Evolutionary conservation across 2,329 filamentous ascomycete species (phyloP), one percentile per base, ranked within the genome.

Genomic region (Penicillium sp.): DNA sequence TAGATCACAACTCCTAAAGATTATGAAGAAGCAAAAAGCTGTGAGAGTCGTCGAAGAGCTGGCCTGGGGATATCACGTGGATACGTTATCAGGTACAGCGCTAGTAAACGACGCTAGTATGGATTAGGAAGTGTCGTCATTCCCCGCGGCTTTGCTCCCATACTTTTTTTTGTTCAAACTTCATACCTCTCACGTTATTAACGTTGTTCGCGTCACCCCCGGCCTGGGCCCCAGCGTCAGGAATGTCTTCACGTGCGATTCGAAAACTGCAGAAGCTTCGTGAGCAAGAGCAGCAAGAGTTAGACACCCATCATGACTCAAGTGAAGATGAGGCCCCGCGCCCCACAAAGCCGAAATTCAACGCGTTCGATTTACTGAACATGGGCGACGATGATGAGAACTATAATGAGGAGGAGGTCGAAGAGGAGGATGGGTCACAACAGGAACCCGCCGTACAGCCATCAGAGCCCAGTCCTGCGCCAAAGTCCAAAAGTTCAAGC

Each of bases 221-320:
- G 21, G 49, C 18, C 22, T 43, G 43, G 43, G 49, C 44, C 40
- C 27, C 16, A 22, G 24, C 21, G 38, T 1, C 4, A 51, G 63
- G 52, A 40, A 88, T 89, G 86, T 88, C 86, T 42, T 84, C 85
- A 16, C 81, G 86, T 60, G 85, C 86, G n/a, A 72, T 89, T 50
- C 80, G 86, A 24, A 85, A 85, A 67, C 79, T 85, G 52, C 85
- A 87, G 67, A 81, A 81, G 59, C 83, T 86, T 75, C 80, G 80
- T 55, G 84, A 86, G 66, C 80, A 83, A 68, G 79, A 81, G 60
- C 77, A 79, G 59, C 73, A 79, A 58, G 69, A 75, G 38, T 63
- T 65, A 56, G 67, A 68, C 43, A 69, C 74, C 45, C 70, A 77
- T 45, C 63, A 76, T 59, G 71, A 73, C 44, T 73, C 71, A 43